Evolutionary conservation across 768 basidiomycete species (phyloP).

Genomic region (Omphalotus guepiniiformis): DNA sequence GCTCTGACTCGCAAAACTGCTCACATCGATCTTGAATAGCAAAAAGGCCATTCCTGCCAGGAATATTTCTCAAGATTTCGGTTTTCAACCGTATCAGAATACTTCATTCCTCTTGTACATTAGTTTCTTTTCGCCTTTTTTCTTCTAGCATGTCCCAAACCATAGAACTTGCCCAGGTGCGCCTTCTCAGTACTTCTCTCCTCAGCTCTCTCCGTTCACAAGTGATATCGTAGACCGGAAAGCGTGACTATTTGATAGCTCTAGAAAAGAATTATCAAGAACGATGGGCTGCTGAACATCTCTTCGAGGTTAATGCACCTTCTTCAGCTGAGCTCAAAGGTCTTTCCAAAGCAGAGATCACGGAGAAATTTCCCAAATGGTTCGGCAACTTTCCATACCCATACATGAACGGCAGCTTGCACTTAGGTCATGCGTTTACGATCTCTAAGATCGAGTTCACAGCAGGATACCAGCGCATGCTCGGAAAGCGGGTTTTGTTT

Average conservation of each 20-base stretch:
- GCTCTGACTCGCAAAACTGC: too few species aligned
- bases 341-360: conserved; percentile 61
- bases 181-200: conserved; percentile 6
- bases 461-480: conserved; percentile 91
- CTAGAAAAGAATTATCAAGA: conserved; percentile 85
- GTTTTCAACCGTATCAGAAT: conserved; percentile 11
- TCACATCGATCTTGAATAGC: too few species aligned
- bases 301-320: conserved; percentile 88
- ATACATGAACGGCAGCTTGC: conserved; percentile 98
- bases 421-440: conserved; percentile 96
- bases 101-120: conserved; percentile 34
- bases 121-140: conserved; percentile 22
- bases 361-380: conserved; percentile 88
- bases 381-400: conserved; percentile 95
- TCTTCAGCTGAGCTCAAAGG: conserved; percentile 57
- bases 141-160: conserved; percentile 50
- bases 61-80: background rate
- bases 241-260: conserved; percentile 81
- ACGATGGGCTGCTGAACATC: conserved; percentile 68
- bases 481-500: conserved; percentile 92
- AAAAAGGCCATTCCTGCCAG: too few species aligned
- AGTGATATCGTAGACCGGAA: conserved; percentile 67
- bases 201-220: conserved; percentile 8
- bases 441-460: conserved; percentile 98
- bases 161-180: conserved; percentile 60